Conservation (phyloP, 2,329 filamentous ascomycete species). For the Macrophomina tecta region DNA sequence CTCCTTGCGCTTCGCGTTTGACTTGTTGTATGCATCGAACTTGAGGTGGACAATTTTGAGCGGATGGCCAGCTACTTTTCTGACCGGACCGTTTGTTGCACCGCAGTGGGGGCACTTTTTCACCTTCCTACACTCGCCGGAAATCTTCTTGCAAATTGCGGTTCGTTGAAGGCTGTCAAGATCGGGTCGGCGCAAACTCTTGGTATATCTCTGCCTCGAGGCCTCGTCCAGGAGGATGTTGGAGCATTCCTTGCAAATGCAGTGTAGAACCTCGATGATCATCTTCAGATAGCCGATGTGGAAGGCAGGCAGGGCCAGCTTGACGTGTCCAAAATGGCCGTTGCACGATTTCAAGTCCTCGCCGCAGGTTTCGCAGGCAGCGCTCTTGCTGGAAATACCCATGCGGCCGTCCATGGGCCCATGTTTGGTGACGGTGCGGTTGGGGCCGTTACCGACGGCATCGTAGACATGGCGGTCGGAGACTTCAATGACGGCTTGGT, state of each 20-base stretch:
- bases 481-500: conserved; percentile 92
- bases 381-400: conserved; percentile 85
- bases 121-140: conserved; percentile 86
- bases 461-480: conserved; percentile 96
- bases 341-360: conserved; percentile 83
- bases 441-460: conserved; percentile 65
- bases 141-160: conserved; percentile 85
- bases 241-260: conserved; percentile 94
- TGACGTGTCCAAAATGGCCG: conserved; percentile 94
- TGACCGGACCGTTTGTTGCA: conserved; percentile 86
- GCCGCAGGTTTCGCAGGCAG: conserved; percentile 81
- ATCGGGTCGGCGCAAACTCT: conserved; percentile 77
- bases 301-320: conserved; percentile 88
- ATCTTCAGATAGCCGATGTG: conserved; percentile 96
- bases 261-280: conserved; percentile 88
- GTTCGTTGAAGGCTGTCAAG: conserved; percentile 86
- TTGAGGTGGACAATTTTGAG: conserved; percentile 95
- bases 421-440: conserved; percentile 74
- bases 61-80: conserved; percentile 80
- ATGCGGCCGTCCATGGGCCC: conserved; percentile 88
- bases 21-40: conserved; percentile 86
- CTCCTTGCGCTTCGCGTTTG: conserved; percentile 83
- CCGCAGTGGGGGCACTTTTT: conserved; percentile 82
- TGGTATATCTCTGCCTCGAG: conserved; percentile 78
- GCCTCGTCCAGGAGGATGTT: conserved; percentile 80